phyloP scores from a whole-genome alignment of 495 filamentous ascomycete species.

The Tirmania nivea region DNA sequence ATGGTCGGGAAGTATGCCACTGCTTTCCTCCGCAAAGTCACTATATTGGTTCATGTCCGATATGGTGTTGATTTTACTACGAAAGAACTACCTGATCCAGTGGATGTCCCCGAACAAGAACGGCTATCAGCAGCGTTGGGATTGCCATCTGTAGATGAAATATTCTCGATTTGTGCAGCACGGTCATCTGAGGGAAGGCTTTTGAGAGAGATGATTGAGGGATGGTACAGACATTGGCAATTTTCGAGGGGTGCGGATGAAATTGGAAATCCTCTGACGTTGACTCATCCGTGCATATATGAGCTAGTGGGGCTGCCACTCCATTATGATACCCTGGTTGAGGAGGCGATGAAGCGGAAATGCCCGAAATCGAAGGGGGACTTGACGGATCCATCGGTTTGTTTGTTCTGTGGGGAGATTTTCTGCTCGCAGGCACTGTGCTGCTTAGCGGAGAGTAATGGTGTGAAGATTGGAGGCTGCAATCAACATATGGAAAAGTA shows the following conservation, averaged over 20 bases:
- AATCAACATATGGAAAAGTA: constrained; percentile 78
- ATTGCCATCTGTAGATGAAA: constrained; percentile 58
- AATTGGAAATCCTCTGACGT: constrained; percentile 5
- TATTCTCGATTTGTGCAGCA: constrained; percentile 27
- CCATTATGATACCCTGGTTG: constrained; percentile 78
- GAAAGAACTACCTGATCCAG: constrained; percentile 40
- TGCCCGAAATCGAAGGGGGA: constrained; percentile 85
- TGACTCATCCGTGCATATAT: constrained; percentile 75
- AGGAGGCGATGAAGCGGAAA: constrained; percentile 62
- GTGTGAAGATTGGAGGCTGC: constrained; percentile 71
- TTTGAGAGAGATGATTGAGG: constrained; percentile 36
- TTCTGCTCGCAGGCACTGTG: constrained; percentile 89
- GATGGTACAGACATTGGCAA: constrained; percentile 56
- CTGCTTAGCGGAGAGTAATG: constrained; percentile 52
- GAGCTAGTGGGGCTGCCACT: constrained; percentile 83
- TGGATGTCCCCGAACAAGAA: constrained; percentile 49
- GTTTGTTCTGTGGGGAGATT: constrained; percentile 86
- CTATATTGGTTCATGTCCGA: constrained; percentile 65
- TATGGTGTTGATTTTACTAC: constrained; percentile 73
- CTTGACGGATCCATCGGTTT: constrained; percentile 68
- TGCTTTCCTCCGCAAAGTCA: constrained; percentile 70
- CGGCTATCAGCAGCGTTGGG: constrained; percentile 53
- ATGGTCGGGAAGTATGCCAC: constrained; percentile 60
- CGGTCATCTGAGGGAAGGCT: constrained; percentile 7
- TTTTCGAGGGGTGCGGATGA: constrained; percentile 6